Base-by-base conservation (phyloP, 2,329 filamentous ascomycete genomes). In the Clonostachys sp. region DNA sequence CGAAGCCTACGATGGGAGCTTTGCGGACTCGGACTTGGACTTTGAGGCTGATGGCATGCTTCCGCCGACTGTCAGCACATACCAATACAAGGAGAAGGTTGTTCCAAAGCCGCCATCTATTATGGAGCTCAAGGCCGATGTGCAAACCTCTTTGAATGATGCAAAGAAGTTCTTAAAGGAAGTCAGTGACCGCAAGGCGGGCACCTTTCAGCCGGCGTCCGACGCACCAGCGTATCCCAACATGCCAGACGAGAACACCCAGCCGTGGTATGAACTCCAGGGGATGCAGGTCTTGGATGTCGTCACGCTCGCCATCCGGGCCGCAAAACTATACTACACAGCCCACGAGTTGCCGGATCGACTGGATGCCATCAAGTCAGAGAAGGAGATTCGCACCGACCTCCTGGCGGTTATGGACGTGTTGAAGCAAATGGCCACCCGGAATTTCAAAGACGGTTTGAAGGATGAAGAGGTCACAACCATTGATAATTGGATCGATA, bases 41-140 rank as follows among this genome's bases (percentile, higher is more conserved):
- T 30, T 30, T 30, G 24, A 30, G 24, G 24, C 24, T 30, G 80
- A 83, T 33, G 79, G 86, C 51, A 92, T 99, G 83, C 82, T 96
- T 5, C 92, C 94, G n/a, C 94, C 94, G 1, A 99, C 94, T 0
- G 90, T 92, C 39, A 96, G 91, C 75, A 99, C 94, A 4, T 99
- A 97, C 67, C 91, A 89, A 55, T 84, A 91, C 59, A 86, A 87
- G 56, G 86, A 89, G 50, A 89, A 91, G 58, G 84, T 86, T 48
- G 78, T 95, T 18, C 83, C 89, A 12, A 92, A 87, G 45, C 89
- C 91, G 38, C 94, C 94, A 9, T 87, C 94, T 50, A 82, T 92
- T 53, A 75, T 82, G 44, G 85, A 92, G 51, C 78, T 99, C 48
- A 88, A 92, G 60, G 58, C 66, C 14, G 75, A 80, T 18, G 67